Evolutionary conservation across 1,284 basidiomycete genomes (phyloP).

Genomic region (Xerocomus subilludens): DNA sequence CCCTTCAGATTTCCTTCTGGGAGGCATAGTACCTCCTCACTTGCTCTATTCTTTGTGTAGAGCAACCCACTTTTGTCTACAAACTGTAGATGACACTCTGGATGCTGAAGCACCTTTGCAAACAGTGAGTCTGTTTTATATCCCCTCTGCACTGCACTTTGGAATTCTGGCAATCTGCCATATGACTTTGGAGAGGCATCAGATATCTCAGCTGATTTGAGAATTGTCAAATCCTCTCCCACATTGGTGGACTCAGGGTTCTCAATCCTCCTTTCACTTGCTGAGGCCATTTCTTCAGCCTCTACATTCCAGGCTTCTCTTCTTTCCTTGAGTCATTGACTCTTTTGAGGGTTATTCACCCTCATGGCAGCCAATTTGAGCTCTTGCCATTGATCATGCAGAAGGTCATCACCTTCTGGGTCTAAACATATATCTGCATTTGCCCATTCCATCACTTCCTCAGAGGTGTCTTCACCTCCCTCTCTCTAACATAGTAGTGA

Average conservation of each 20-base stretch:
- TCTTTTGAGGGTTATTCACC: too few species aligned
- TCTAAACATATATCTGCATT: too few species aligned
- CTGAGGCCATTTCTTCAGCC: too few species aligned
- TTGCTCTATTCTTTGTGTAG: neutral
- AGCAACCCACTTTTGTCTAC: neutral
- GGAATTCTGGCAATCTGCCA: neutral
- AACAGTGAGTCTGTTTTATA: neutral
- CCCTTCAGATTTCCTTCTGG: neutral
- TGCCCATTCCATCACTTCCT: too few species aligned
- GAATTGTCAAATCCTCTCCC: neutral
- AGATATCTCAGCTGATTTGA: neutral
- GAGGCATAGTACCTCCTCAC: neutral
- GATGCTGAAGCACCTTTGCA: neutral
- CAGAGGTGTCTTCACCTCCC: too few species aligned
- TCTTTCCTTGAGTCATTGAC: too few species aligned
- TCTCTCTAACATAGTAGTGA: too few species aligned
- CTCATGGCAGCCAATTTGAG: neutral
- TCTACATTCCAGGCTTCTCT: too few species aligned
- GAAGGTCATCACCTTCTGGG: too few species aligned
- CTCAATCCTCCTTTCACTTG: too few species aligned
- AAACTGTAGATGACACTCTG: neutral
- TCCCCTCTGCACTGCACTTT: neutral
- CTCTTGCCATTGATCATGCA: neutral
- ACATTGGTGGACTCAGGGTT: neutral
- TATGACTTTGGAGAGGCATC: neutral